Base-by-base conservation (phyloP, 108 stramenopile species). In the Conticribra guillardii region DNA sequence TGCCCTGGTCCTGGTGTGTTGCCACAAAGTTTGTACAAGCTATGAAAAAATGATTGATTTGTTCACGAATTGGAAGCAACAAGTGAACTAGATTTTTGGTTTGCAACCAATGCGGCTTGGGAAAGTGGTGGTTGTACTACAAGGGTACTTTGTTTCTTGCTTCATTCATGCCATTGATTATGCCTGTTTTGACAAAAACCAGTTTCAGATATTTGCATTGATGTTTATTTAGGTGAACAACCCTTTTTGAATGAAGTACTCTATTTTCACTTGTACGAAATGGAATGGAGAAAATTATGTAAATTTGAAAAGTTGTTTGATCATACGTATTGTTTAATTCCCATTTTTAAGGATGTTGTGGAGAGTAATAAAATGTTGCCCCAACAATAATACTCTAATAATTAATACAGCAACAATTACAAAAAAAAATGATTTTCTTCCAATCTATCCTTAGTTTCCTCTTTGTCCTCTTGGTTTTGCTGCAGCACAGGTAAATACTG, bases 391-490 rank as follows among this genome's bases (percentile, higher is more conserved):
- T n/a, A n/a, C n/a, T n/a, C n/a, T n/a, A n/a, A n/a, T n/a, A n/a
- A n/a, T n/a, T n/a, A n/a, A n/a, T n/a, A n/a, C n/a, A n/a, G n/a
- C n/a, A n/a, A n/a, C n/a, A n/a, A 15, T 5, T 23, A 54, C 33
- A 57, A 73, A n/a, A 64, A 22, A 64, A 73, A 73, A 19, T 56
- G 62, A 57, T 64, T 73, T 64, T 64, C 62, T 37, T 73, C 71
- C 54, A 73, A 63, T 19, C 49, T 33, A 52, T 65, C 55, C 46
- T 26, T 28, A 48, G 5, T 41, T 5, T 41, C 37, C 5, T 73
- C 62, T 11, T 56, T 45, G 0, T 21, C 27, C 4, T 29, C 24
- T 7, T 62, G 14, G 3, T 60, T 31, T 11, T 57, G 46, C 18
- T 57, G 46, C 29, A 31, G 61, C 45, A 73, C 22, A 21, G 55